These are phyloP conservation scores for Lasiodiplodia sp. DNA, from an alignment of 2,329 filamentous ascomycete genomes.

Conservation along the genomic window DNA sequence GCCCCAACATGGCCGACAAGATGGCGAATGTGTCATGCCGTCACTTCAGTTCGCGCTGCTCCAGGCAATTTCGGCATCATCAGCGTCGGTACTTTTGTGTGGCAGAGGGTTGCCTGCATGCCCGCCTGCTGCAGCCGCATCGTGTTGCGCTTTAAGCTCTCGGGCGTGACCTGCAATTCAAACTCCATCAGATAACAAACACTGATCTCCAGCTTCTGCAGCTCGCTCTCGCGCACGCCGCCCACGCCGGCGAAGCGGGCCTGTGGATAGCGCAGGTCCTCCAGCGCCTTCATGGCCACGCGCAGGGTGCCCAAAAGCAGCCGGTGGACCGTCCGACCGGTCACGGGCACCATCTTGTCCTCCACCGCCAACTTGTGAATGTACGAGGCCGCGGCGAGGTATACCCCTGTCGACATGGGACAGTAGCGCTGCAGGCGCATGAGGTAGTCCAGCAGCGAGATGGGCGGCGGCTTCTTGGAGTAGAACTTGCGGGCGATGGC, in stretches of 20 bases:
- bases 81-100: constrained; percentile 42
- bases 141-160: constrained; percentile 45
- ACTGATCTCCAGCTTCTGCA: constrained; percentile 85
- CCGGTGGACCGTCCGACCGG: constrained; percentile 83
- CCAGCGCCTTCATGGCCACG: constrained; percentile 93
- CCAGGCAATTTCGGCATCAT: constrained; percentile 42
- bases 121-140: constrained; percentile 46
- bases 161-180: constrained; percentile 48
- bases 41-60: constrained; percentile 23
- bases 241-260: constrained; percentile 84
- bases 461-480: constrained; percentile 84
- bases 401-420: constrained; percentile 92
- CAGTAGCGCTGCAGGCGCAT: constrained; percentile 88
- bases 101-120: constrained; percentile 47
- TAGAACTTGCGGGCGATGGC: constrained; percentile 93
- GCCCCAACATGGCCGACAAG: constrained; percentile 11
- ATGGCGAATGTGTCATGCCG: constrained; percentile 20
- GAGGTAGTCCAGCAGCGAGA: constrained; percentile 84
- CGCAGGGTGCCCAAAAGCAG: constrained; percentile 82
- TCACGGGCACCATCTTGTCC: constrained; percentile 79
- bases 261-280: constrained; percentile 89
- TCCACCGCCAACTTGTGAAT: constrained; percentile 81
- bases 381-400: constrained; percentile 87
- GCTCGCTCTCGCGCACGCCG: constrained; percentile 81
- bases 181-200: constrained; percentile 56